Conservation (phyloP, 495 filamentous ascomycete species). For the Chlorociboria aeruginascens region DNA sequence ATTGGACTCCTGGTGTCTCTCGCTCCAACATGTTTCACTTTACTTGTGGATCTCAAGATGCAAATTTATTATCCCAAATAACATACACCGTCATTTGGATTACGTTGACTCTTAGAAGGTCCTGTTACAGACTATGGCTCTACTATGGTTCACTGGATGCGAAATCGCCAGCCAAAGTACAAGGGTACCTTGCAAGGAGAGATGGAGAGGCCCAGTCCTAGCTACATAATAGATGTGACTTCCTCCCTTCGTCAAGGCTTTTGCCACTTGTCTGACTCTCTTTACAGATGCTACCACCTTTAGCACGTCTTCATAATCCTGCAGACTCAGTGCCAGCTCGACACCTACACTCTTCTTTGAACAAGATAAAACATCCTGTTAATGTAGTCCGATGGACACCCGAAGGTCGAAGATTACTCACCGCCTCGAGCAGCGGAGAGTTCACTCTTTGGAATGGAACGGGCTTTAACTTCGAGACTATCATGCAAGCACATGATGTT, state of each 20-base stretch:
- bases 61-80: no score
- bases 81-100: no score
- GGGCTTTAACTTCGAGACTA: slow-evolving; percentile 98
- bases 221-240: slow-evolving; percentile 82
- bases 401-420: slow-evolving; percentile 82
- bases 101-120: slow-evolving; percentile 29
- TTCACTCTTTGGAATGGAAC: slow-evolving; percentile 99
- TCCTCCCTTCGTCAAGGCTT: neutral
- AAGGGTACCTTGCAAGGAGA: slow-evolving; percentile 55
- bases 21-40: no score
- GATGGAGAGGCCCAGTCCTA: slow-evolving; percentile 70
- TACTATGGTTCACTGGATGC: slow-evolving; percentile 88
- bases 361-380: slow-evolving; percentile 95
- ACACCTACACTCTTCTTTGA: slow-evolving; percentile 87
- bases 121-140: slow-evolving; percentile 94
- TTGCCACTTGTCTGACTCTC: slow-evolving; percentile 14
- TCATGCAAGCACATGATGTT: slow-evolving; percentile 93
- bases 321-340: slow-evolving; percentile 79
- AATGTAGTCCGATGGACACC: slow-evolving; percentile 98
- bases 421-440: slow-evolving; percentile 89
- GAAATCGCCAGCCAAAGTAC: slow-evolving; percentile 65
- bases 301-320: slow-evolving; percentile 55
- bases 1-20: no score
- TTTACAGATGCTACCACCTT: slow-evolving; percentile 72
- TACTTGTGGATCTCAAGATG: no score